Percentiles rank a stretch among this genome's conserved stretches.
These are phyloP conservation scores for Helicocarpus griseus DNA, from an alignment of 2,329 filamentous ascomycete species.

Conservation along the genomic window DNA sequence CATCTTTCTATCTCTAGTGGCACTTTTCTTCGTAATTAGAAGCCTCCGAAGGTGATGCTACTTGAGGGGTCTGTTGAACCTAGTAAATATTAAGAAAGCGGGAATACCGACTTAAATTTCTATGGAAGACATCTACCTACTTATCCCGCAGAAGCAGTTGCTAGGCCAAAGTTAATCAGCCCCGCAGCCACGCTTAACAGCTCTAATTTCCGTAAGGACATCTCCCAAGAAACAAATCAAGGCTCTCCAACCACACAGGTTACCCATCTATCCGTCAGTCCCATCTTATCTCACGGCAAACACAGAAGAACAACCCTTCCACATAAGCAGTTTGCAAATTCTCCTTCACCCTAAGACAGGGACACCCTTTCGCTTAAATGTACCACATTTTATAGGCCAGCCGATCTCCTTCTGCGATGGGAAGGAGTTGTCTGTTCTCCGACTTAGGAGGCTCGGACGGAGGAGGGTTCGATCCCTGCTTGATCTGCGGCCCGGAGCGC, in stretches of 20 bases:
- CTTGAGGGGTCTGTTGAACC: too few relatives aligned
- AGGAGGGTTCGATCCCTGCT: slow-evolving; percentile 19
- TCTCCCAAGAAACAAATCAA: neutral
- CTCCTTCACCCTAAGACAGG: neutral
- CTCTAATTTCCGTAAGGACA: neutral
- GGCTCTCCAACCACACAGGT: too few relatives aligned
- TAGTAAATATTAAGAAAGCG: too few relatives aligned
- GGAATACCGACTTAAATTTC: neutral
- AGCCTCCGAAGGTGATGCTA: too few relatives aligned
- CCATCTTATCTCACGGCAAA: too few relatives aligned
- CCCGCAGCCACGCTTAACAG: neutral
- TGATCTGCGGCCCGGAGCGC: slow-evolving; percentile 30
- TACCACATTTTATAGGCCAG: slow-evolving; percentile 33
- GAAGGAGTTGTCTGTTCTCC: slow-evolving; percentile 25
- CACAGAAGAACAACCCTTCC: neutral
- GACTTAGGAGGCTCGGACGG: slow-evolving; percentile 19
- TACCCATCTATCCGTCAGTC: too few relatives aligned
- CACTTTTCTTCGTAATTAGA: too few relatives aligned
- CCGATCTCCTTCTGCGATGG: slow-evolving; percentile 23
- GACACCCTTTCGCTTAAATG: slow-evolving; percentile 17
- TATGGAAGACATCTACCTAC: neutral
- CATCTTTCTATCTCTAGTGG: too few relatives aligned
- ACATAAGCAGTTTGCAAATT: too few relatives aligned
- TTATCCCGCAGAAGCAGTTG: neutral
- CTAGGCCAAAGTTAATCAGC: neutral